Evolutionary conservation across 257 asterid species (phyloP), one percentile per base, ranked within the genome.

Genomic region (Jaltomata sinuosa): DNA sequence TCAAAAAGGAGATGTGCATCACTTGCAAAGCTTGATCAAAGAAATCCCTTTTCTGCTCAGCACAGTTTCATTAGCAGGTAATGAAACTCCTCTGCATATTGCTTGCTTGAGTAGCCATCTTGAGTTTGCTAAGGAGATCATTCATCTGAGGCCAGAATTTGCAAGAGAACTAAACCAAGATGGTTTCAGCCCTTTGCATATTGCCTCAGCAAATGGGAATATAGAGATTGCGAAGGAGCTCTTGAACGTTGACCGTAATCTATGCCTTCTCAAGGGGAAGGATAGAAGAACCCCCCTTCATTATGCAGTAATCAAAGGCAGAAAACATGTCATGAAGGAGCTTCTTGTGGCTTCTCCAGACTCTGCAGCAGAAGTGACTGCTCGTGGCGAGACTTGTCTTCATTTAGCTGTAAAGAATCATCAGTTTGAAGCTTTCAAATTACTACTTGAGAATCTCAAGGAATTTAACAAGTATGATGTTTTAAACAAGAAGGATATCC

Each of bases 241-340:
- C 2, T 36, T 90, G 81, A 64, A 36, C 47, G 27, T 84, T 11
- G 88, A 87, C 32, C 3, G n/a, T 32, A 79, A 83, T 76, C 83
- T 90, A 7, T 90, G 91, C 40, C n/a, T 88, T 32, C 71, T 84
- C 2, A 85, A 88, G 84, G 92, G 93, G 3, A 87, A 18, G 29
- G 89, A 89, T 3, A 83, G 80, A 36, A 87, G 91, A 82, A 82
- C 85, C 29, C 91, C 93, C 0, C 89, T 90, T 54, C 92, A 90
- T 7, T 87, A 19, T 80, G 92, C 92, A 18, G 90, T 74, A 38
- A 69, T 65, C 27, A 87, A 83, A 79, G 93, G 91, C 9, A 80
- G 88, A 85, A 31, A 50, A 8, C 11, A 36, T 7, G 88, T 88
- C 65, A 68, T 89, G 3, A 4, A 22, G 8, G 85, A 79, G 38